These are phyloP conservation scores for Myriosclerotinia curreyana DNA, from an alignment of 2,329 filamentous ascomycete species.

Conservation along the genomic window DNA sequence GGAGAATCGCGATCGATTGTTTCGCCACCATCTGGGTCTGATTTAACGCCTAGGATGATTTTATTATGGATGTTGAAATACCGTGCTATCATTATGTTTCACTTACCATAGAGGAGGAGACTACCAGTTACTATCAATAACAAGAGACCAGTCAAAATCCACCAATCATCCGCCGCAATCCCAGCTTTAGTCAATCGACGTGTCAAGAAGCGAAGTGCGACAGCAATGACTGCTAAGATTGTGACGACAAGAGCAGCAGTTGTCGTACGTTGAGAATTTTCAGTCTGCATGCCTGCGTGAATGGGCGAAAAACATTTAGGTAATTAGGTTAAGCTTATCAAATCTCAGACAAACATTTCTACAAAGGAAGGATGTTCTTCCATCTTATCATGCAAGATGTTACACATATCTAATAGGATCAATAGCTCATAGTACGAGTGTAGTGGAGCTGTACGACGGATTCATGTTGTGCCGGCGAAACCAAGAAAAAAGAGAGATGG, in stretches of 20 bases:
- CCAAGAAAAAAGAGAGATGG: not conserved
- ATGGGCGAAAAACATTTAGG: not conserved
- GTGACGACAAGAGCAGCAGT: conserved; percentile 15
- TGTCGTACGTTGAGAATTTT: conserved; percentile 14
- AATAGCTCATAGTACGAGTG: not conserved
- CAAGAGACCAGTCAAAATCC: conserved; percentile 15
- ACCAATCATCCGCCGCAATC: conserved; percentile 24
- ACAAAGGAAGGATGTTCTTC: not conserved
- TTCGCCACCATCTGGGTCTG: conserved; percentile 15
- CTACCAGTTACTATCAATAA: not conserved
- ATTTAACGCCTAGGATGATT: conserved; percentile 14
- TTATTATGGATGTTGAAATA: not conserved
- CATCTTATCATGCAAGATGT: conserved; percentile 9
- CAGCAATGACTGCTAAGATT: conserved; percentile 17
- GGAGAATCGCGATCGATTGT: conserved; percentile 20
- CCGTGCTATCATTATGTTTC: not conserved
- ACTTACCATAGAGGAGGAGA: conserved; percentile 20
- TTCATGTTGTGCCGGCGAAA: not conserved
- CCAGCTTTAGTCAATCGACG: conserved; percentile 18
- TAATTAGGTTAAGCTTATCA: not conserved
- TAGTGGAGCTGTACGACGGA: conserved; percentile 8
- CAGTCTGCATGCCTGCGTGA: conserved; percentile 8
- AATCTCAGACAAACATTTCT: not conserved
- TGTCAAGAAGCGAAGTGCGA: conserved; percentile 23
- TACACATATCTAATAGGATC: not conserved